Conservation (phyloP, 495 filamentous ascomycete species). For the Aspergillus mulundensis region DNA sequence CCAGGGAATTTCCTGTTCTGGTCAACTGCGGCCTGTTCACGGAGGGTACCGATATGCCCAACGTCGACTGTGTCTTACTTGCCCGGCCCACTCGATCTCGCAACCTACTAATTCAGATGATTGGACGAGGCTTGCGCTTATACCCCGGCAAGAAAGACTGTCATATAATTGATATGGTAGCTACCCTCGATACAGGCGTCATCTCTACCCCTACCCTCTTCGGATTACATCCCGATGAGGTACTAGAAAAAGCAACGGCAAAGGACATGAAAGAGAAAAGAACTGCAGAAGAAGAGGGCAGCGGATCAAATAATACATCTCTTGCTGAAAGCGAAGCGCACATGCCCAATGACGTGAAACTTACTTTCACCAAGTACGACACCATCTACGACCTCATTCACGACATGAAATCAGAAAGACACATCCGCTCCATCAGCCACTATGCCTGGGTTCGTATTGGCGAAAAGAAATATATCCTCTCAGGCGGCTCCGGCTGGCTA, state of each 20-base stretch:
- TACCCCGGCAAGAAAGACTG: constrained; percentile 79
- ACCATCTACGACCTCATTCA: constrained; percentile 80
- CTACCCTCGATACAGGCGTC: constrained; percentile 73
- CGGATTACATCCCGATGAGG: constrained; percentile 80
- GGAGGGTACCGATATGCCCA: constrained; percentile 95
- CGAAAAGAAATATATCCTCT: constrained; percentile 61
- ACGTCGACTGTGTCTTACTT: constrained; percentile 90
- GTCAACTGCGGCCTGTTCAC: constrained; percentile 96
- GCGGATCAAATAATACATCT: neutral
- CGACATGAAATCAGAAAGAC: constrained; percentile 71
- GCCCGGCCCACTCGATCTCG: constrained; percentile 85
- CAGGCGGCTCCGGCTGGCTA: constrained; percentile 45
- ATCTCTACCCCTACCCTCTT: constrained; percentile 90
- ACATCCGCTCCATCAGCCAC: constrained; percentile 70
- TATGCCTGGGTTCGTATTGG: constrained; percentile 77
- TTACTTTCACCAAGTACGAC: constrained; percentile 79
- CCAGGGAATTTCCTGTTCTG: constrained; percentile 76
- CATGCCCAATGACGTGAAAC: constrained; percentile 23
- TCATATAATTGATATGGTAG: constrained; percentile 96
- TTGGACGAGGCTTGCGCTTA: constrained; percentile 86
- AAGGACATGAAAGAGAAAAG: constrained; percentile 53
- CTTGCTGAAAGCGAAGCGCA: neutral
- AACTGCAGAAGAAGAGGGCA: constrained; percentile 26
- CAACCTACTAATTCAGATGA: constrained; percentile 95
- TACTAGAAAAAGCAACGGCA: constrained; percentile 59